phyloP scores from a whole-genome alignment of 352 stramenopile genomes.

The Phytophthora aleatoria region DNA sequence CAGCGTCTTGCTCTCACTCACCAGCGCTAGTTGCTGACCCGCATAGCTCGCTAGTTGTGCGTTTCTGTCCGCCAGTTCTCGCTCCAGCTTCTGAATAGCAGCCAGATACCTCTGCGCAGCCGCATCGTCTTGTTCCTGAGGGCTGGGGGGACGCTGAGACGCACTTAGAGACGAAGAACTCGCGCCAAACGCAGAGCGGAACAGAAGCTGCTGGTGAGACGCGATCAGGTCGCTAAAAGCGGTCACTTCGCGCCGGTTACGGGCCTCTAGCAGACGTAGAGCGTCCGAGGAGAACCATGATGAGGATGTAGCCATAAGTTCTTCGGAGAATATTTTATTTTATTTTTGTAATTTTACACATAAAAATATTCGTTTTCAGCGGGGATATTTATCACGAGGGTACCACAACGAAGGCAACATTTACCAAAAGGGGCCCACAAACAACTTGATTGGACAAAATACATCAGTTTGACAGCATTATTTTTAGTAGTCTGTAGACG shows the following conservation, averaged over 20 bases:
- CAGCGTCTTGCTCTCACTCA: conserved; percentile 78
- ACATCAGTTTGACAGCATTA: too few species aligned
- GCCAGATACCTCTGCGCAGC: conserved; percentile 53
- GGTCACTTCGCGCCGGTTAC: conserved; percentile 67
- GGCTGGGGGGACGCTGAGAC: conserved; percentile 8
- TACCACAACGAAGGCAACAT: too few species aligned
- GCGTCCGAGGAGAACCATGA: conserved; percentile 46
- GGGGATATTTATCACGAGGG: too few species aligned
- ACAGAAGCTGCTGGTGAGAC: conserved; percentile 75
- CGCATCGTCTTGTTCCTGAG: conserved; percentile 33
- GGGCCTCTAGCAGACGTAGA: conserved; percentile 60
- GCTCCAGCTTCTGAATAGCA: conserved; percentile 73
- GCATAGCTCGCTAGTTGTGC: conserved; percentile 55
- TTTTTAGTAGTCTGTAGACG: too few species aligned
- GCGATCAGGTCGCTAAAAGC: conserved; percentile 62
- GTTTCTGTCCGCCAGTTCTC: conserved; percentile 71
- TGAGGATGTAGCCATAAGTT: conserved; percentile 11
- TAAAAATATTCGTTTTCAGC: too few species aligned
- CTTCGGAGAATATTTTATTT: too few species aligned
- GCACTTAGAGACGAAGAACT: conserved; percentile 26
- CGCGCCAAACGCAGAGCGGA: conserved; percentile 35
- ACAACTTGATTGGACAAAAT: too few species aligned
- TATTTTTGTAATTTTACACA: too few species aligned
- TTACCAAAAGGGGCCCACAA: too few species aligned
- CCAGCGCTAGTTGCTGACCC: conserved; percentile 64